A percentile compares a stretch with the other conserved stretches of the same genome.
phyloP scores from a whole-genome alignment of 345 rosid genomes.

The Citrus unshiu region DNA sequence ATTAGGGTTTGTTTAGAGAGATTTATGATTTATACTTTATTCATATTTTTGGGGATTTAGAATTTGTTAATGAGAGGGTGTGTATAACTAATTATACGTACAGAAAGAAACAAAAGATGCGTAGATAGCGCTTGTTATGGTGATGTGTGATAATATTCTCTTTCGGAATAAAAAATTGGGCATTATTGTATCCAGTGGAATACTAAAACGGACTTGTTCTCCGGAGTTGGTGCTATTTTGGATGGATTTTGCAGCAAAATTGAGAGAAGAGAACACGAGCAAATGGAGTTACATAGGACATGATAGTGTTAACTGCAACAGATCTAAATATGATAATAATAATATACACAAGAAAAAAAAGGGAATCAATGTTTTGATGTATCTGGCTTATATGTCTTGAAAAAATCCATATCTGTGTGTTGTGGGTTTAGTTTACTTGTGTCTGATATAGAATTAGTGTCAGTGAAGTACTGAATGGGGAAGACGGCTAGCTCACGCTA shows the following conservation, averaged over 20 bases:
- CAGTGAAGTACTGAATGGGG: slow-evolving; percentile 58
- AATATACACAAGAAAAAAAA: slow-evolving; percentile 43
- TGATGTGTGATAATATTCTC: slow-evolving; percentile 56
- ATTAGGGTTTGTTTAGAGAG: slow-evolving; percentile 15
- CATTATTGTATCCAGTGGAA: slow-evolving; percentile 19
- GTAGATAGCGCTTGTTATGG: slow-evolving; percentile 33
- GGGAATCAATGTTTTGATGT: slow-evolving; percentile 70
- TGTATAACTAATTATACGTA: slow-evolving; percentile 9
- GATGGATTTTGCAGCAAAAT: slow-evolving; percentile 42
- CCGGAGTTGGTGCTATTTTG: slow-evolving; percentile 63
- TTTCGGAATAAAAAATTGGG: slow-evolving; percentile 13
- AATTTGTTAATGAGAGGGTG: slow-evolving; percentile 4
- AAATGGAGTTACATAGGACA: slow-evolving; percentile 41
- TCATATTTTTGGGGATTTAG: background rate
- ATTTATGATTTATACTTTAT: background rate
- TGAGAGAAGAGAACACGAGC: slow-evolving; percentile 35
- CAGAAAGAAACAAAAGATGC: slow-evolving; percentile 44
- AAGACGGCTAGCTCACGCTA: slow-evolving; percentile 33
- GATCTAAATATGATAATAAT: slow-evolving; percentile 34
- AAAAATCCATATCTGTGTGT: slow-evolving; percentile 19
- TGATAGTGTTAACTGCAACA: slow-evolving; percentile 11
- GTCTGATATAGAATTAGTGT: slow-evolving; percentile 48
- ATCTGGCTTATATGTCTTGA: slow-evolving; percentile 43
- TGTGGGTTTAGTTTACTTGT: slow-evolving; percentile 32
- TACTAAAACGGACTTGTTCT: slow-evolving; percentile 56